Evolutionary conservation across 306 rosid species (phyloP).

Genomic region (Trichosanthes cucumerina): DNA sequence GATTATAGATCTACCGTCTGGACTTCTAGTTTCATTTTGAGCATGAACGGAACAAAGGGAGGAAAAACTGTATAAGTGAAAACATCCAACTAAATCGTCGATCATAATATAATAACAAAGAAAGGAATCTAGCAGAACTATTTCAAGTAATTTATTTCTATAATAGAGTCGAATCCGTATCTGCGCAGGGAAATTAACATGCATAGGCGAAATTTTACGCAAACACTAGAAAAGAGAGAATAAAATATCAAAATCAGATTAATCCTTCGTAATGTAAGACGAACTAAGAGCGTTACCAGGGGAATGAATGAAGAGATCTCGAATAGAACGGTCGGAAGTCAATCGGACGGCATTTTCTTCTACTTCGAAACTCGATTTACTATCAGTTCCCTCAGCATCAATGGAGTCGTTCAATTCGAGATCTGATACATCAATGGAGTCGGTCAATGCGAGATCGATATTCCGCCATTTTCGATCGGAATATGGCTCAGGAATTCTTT

Average conservation of each 20-base stretch:
- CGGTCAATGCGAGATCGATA: neutral
- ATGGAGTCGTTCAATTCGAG: neutral
- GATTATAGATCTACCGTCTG: neutral
- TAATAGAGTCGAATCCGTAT: neutral
- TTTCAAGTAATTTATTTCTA: neutral
- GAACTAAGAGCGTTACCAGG: neutral
- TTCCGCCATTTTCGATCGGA: neutral
- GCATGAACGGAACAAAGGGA: neutral
- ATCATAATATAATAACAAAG: neutral
- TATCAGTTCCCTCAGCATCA: neutral
- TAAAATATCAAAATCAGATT: neutral
- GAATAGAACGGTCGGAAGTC: neutral
- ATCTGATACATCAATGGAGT: neutral
- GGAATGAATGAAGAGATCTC: neutral
- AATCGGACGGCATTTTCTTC: neutral
- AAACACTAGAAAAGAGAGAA: neutral
- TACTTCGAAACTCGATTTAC: neutral
- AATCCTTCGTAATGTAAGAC: neutral
- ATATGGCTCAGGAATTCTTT: neutral
- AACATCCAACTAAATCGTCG: neutral
- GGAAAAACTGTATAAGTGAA: neutral
- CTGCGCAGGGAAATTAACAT: neutral
- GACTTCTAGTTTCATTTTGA: neutral
- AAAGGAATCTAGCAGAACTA: neutral
- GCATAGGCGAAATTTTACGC: neutral